These are phyloP conservation scores for Penicillium soppii DNA, from an alignment of 495 filamentous ascomycete genomes.

Conservation along the genomic window DNA sequence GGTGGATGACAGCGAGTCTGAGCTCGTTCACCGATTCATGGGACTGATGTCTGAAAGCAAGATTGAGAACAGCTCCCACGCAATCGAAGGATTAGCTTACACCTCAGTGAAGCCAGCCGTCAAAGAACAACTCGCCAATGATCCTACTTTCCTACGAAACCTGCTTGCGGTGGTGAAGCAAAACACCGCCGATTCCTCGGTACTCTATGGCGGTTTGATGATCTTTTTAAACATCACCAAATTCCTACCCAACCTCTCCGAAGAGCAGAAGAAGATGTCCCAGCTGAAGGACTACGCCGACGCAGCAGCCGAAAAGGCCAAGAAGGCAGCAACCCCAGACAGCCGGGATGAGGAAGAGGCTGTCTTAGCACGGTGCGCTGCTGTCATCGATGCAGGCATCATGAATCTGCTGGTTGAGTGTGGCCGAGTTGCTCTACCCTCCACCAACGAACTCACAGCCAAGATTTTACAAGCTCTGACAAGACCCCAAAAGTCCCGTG, in stretches of 20 bases:
- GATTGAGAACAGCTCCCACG: conserved; percentile 57
- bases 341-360: conserved; percentile 70
- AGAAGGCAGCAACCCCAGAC: conserved; percentile 57
- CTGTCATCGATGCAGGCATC: conserved; percentile 70
- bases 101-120: conserved; percentile 77
- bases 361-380: conserved; percentile 73
- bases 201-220: conserved; percentile 81
- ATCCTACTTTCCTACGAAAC: conserved; percentile 62
- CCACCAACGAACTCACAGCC: conserved; percentile 64
- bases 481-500: conserved; percentile 66
- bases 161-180: conserved; percentile 65
- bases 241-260: conserved; percentile 75
- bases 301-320: conserved; percentile 57
- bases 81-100: conserved; percentile 92
- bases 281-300: conserved; percentile 94
- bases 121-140: conserved; percentile 73
- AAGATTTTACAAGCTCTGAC: conserved; percentile 75
- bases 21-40: conserved; percentile 77
- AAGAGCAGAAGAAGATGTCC: conserved; percentile 86
- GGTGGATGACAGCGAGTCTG: conserved; percentile 55
- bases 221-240: conserved; percentile 78
- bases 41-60: conserved; percentile 65
- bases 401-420: conserved; percentile 72
- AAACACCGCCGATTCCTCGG: conserved; percentile 60
- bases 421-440: conserved; percentile 63